Percentiles rank a stretch among this genome's conserved stretches.
Evolutionary conservation across 1,284 basidiomycete species (phyloP).

Genomic region (Pyrrhoderma lamaoense): DNA sequence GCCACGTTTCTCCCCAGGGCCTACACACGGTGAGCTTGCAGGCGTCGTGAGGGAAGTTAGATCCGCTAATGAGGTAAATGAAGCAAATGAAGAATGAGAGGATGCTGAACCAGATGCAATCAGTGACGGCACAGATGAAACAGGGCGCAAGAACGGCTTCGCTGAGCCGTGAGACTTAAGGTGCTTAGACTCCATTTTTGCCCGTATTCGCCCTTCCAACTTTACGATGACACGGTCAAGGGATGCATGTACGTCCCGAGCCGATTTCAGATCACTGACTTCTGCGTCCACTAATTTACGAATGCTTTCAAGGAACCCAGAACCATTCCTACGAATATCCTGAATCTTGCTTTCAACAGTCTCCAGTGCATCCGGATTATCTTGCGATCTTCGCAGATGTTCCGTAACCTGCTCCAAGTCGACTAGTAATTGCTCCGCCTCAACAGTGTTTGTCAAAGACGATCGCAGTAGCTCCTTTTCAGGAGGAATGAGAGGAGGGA

Average conservation of each 20-base stretch:
- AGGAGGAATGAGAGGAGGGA: constrained; percentile 2
- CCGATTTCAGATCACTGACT: constrained; percentile 38
- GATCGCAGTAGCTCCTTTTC: constrained; percentile 4
- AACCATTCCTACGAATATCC: constrained; percentile 39
- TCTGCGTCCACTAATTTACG: constrained; percentile 45
- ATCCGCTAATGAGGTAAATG: constrained; percentile 7
- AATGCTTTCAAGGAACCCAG: constrained; percentile 40
- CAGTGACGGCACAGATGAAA: constrained; percentile 12
- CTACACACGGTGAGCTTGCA: constrained; percentile 1
- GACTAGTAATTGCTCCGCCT: constrained; percentile 3
- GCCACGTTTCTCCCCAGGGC: background rate
- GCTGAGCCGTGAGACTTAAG: too few species aligned
- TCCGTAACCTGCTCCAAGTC: constrained; percentile 5
- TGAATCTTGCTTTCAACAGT: constrained; percentile 39
- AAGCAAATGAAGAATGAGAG: background rate
- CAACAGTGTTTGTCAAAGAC: background rate
- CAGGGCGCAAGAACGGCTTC: background rate
- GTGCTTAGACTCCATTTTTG: too few species aligned
- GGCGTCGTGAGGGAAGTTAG: constrained; percentile 6
- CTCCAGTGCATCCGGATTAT: constrained; percentile 28
- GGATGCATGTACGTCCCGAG: constrained; percentile 34
- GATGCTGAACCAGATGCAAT: constrained; percentile 8
- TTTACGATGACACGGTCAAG: constrained; percentile 12
- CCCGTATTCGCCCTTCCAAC: constrained; percentile 19
- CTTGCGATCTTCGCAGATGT: constrained; percentile 16